These are phyloP conservation scores for Fomitopsis betulina DNA, from an alignment of 1,284 basidiomycete genomes.

Conservation along the genomic window DNA sequence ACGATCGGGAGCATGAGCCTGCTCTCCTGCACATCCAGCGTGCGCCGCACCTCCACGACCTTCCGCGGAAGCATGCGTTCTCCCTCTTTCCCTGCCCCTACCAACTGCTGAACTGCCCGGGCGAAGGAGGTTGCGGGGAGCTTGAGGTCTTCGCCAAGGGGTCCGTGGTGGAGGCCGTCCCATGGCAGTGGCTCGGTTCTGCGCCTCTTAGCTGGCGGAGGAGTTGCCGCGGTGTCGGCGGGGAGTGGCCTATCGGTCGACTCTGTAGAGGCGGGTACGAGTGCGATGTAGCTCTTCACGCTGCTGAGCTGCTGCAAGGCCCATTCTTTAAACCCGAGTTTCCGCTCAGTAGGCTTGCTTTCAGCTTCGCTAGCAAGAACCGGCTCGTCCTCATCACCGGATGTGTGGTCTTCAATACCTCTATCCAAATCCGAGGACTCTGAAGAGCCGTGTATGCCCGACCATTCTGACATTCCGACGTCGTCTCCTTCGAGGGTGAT, in stretches of 20 bases:
- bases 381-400: constrained; percentile 4
- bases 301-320: constrained; percentile 69
- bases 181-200: constrained; percentile 28
- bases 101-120: constrained; percentile 40
- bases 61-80: constrained; percentile 27
- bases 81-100: constrained; percentile 14
- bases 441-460: not conserved
- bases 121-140: constrained; percentile 62
- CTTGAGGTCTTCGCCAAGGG: constrained; percentile 61
- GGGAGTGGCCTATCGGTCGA: not conserved
- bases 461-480: constrained; percentile 4
- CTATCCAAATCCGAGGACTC: constrained; percentile 13
- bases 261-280: constrained; percentile 17
- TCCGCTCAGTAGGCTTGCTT: constrained; percentile 24
- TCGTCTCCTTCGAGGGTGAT: constrained; percentile 11
- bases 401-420: constrained; percentile 7
- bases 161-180: constrained; percentile 51
- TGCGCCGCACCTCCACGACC: constrained; percentile 63
- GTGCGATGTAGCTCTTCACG: constrained; percentile 48
- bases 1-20: constrained; percentile 86
- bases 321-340: constrained; percentile 80
- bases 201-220: constrained; percentile 37
- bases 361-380: not conserved
- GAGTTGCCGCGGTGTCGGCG: constrained; percentile 14
- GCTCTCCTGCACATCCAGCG: constrained; percentile 72